phyloP scores from a whole-genome alignment of 441 rosid species.

The Corymbia calophylla region DNA sequence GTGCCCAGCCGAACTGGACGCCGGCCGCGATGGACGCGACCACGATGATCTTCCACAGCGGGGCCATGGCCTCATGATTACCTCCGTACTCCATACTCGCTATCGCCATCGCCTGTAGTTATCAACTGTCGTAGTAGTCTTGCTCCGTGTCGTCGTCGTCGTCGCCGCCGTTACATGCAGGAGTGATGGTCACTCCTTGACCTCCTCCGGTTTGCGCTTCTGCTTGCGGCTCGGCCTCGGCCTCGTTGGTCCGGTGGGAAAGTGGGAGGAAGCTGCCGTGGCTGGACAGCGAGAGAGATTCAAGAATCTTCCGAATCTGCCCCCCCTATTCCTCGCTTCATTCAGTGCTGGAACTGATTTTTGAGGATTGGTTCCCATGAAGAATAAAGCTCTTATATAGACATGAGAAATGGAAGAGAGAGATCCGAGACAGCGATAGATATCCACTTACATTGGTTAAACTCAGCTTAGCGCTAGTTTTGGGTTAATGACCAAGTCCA shows the following conservation, averaged over 20 bases:
- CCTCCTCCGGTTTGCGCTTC: background rate
- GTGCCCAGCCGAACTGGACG: conserved; percentile 9
- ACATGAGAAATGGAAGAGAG: background rate
- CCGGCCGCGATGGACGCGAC: conserved; percentile 9
- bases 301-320: background rate
- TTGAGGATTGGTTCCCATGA: background rate
- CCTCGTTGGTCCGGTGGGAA: background rate
- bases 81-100: background rate
- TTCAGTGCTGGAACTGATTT: background rate
- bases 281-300: background rate
- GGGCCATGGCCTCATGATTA: background rate
- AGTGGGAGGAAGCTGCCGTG: background rate
- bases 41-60: conserved; percentile 2
- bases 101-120: background rate
- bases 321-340: background rate
- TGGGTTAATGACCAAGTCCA: background rate
- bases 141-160: background rate
- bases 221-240: background rate
- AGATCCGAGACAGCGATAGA: background rate
- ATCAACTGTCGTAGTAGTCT: background rate
- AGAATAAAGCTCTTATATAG: background rate
- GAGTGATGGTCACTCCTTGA: background rate
- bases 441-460: background rate
- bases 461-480: background rate
- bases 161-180: background rate